Percentiles rank a stretch among this genome's conserved stretches.
Evolutionary conservation across 2,329 filamentous ascomycete species (phyloP).

Genomic region (Fusarium devonianum): DNA sequence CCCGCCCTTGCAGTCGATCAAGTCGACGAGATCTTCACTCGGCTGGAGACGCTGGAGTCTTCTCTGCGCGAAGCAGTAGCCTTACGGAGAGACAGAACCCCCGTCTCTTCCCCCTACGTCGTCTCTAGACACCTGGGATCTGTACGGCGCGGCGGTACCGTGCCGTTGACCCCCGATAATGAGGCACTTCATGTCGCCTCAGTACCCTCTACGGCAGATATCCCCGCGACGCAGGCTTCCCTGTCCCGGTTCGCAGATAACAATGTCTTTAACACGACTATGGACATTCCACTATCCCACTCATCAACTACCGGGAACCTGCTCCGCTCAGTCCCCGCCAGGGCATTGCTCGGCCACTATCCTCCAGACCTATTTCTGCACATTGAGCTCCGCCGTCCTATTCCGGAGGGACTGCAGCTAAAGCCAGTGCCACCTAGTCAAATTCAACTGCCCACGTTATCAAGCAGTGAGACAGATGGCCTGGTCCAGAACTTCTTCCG

Average conservation of each 20-base stretch:
- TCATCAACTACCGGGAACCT: constrained; percentile 29
- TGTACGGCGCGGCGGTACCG: neutral
- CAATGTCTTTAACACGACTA: constrained; percentile 33
- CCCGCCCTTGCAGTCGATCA: constrained; percentile 14
- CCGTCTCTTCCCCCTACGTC: constrained; percentile 7
- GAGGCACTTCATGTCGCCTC: constrained; percentile 10
- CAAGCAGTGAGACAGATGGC: constrained; percentile 16
- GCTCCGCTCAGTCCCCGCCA: constrained; percentile 23
- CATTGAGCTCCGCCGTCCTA: constrained; percentile 23
- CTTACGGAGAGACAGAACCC: constrained; percentile 15
- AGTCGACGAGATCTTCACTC: constrained; percentile 32
- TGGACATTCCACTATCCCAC: constrained; percentile 32
- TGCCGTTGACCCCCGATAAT: constrained; percentile 10
- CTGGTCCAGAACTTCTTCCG: constrained; percentile 24
- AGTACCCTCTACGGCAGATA: constrained; percentile 17
- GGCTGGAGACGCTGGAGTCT: constrained; percentile 26
- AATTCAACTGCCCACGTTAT: constrained; percentile 12
- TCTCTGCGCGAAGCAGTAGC: constrained; percentile 20
- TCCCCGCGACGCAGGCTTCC: constrained; percentile 14
- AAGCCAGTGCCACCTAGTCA: constrained; percentile 20
- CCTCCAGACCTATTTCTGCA: constrained; percentile 29
- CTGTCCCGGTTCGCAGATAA: constrained; percentile 29
- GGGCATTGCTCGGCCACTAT: constrained; percentile 18
- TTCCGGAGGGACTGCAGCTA: constrained; percentile 14
- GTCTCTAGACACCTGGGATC: constrained; percentile 15